These are phyloP conservation scores for Fusarium equiseti DNA, from an alignment of 2,329 filamentous ascomycete species.

Conservation along the genomic window DNA sequence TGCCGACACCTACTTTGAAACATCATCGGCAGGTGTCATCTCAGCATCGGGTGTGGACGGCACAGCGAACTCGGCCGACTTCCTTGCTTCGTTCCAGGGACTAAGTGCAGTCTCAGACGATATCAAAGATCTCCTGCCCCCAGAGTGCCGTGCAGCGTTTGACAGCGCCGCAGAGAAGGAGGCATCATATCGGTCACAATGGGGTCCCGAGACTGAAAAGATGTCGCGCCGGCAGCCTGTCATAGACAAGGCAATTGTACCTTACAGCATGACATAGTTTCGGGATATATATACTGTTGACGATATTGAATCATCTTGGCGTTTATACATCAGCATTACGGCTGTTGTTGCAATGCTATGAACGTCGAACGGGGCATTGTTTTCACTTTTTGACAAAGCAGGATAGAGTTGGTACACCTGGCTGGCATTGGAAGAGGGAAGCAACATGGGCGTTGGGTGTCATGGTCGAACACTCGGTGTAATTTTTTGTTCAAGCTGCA, in stretches of 20 bases:
- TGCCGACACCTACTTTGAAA: conserved; percentile 67
- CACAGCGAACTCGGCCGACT: conserved; percentile 58
- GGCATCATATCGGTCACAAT: conserved; percentile 77
- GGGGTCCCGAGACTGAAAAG: conserved; percentile 76
- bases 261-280: conserved; percentile 61
- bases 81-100: conserved; percentile 68
- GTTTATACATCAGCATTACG: background rate
- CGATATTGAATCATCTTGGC: background rate
- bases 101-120: conserved; percentile 74
- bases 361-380: conserved; percentile 4
- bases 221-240: conserved; percentile 64
- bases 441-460: conserved; percentile 39
- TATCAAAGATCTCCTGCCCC: conserved; percentile 73
- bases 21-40: conserved; percentile 61
- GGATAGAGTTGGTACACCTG: conserved; percentile 6
- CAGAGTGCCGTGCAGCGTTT: conserved; percentile 79
- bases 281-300: background rate
- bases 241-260: conserved; percentile 74
- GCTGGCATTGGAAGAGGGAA: conserved; percentile 6
- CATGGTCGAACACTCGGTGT: conserved; percentile 29
- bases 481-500: conserved; percentile 7
- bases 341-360: background rate
- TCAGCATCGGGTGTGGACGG: conserved; percentile 59
- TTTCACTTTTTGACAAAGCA: conserved; percentile 4
- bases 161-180: conserved; percentile 75